Evolutionary conservation across 75 land plant species (phyloP).

Genomic region (Picea sitchensis): DNA sequence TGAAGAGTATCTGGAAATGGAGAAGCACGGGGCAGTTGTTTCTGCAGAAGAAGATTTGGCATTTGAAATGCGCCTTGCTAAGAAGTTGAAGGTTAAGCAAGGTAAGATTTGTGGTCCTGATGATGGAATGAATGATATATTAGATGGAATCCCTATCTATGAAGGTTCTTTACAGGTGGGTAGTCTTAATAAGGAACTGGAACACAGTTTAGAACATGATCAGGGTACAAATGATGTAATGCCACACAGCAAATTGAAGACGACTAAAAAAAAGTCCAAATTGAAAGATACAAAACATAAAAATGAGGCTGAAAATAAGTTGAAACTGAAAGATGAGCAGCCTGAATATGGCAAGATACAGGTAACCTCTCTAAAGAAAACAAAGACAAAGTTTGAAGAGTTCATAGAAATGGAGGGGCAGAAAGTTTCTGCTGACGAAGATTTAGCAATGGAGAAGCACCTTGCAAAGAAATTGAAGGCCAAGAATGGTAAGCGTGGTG

Average conservation of each 20-base stretch:
- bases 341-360: not conserved
- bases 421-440: conserved; percentile 42
- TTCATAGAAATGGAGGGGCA: conserved; percentile 55
- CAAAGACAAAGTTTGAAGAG: conserved; percentile 65
- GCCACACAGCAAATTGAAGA: not conserved
- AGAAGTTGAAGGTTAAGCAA: conserved; percentile 68
- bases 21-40: conserved; percentile 17
- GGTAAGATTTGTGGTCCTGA: conserved; percentile 43
- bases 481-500: conserved; percentile 49
- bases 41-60: conserved; percentile 57
- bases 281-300: not conserved
- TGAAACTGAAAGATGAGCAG: not conserved
- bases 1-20: conserved; percentile 67
- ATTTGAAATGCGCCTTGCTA: conserved; percentile 58
- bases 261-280: not conserved
- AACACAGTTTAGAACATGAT: not conserved
- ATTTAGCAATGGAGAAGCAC: conserved; percentile 52
- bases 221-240: not conserved
- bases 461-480: conserved; percentile 78
- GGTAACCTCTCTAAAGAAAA: conserved; percentile 10
- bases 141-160: conserved; percentile 44
- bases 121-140: conserved; percentile 58
- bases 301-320: not conserved
- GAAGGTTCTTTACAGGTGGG: not conserved
- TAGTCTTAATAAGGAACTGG: not conserved